Base-by-base conservation (phyloP, 345 rosid species). In the Mangifera indica region DNA sequence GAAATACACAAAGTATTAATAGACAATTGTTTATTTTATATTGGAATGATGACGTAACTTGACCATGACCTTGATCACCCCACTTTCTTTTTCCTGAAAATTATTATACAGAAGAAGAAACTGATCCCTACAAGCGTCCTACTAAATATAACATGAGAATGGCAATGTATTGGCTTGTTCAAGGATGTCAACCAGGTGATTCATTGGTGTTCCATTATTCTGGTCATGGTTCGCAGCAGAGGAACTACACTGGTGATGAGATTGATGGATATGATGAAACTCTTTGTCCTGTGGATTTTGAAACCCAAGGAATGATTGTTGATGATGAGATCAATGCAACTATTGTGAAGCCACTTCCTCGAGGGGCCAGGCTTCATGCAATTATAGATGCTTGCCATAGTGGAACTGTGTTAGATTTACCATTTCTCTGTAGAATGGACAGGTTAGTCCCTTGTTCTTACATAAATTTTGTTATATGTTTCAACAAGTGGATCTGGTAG, bases 361-460 rank as follows among this genome's bases (percentile, higher is more conserved):
- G 20, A 0, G 97, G 98, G n/a, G 94, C 68, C 37, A 90, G 84
- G 84, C 97, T 94, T 63, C 98, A 94, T 59, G 95, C 98, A 21
- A 83, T 94, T 51, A 66, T 94, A 2, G 98, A 94, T 79, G 86
- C 97, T 76, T 94, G 97, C 76, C 97, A 92, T 68, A 94, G 97
- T 70, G 98, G 98, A 46, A 94, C 98, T 1, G 88, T 87, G 44
- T 64, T 94, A 66, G 98, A 92, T 60, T 84, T 92, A 68, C 97
- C 97, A 7, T 94, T 34, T 72, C 88, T 88, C 26, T 94, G 98
- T 75, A 81, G 90, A 79, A 92, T 94, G 97, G 88, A 90, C 81
- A 85, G 88, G 98, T 91, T 69, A 59, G 82, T 63, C 34, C 46
- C 40, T 62, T 68, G 26, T 34, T 40, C 22, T 10, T 24, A 58